A percentile compares a stretch with the other conserved stretches of the same genome.
Evolutionary conservation across 306 rosid genomes (phyloP).

Genomic region (Fragaria iinumae): DNA sequence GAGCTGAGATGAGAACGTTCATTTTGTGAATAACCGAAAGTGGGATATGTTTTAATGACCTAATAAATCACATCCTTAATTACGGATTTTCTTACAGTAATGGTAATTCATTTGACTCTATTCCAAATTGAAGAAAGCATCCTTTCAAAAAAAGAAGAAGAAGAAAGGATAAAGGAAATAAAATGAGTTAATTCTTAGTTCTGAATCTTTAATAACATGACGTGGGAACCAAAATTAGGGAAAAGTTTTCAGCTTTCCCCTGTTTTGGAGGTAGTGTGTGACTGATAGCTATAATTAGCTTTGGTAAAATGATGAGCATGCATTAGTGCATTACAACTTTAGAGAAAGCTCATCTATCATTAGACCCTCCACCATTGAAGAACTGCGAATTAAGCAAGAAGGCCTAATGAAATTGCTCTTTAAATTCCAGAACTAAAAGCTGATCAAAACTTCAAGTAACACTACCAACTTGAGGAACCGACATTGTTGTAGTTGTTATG

Average conservation of each 20-base stretch:
- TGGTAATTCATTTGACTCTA: background rate
- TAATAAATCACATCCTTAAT: background rate
- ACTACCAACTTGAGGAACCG: background rate
- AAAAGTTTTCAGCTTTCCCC: background rate
- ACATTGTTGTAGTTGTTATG: background rate
- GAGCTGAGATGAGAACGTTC: background rate
- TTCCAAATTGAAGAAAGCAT: background rate
- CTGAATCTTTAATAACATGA: background rate
- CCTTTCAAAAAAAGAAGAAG: background rate
- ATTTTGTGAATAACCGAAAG: background rate
- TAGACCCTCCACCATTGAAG: background rate
- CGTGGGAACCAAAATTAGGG: background rate
- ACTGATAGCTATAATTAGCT: background rate
- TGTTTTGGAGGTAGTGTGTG: background rate
- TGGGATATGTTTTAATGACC: background rate
- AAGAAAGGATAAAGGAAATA: too few relatives aligned
- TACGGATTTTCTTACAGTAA: background rate
- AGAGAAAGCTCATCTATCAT: background rate
- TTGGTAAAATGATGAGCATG: slow-evolving; percentile 3
- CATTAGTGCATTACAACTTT: slow-evolving; percentile 4
- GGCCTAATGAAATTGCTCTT: background rate
- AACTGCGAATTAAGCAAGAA: background rate
- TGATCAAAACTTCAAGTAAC: background rate
- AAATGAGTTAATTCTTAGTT: background rate
- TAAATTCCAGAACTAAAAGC: background rate